Base-by-base conservation (phyloP, 2,329 filamentous ascomycete genomes). In the Paecilomyces fulvus region DNA sequence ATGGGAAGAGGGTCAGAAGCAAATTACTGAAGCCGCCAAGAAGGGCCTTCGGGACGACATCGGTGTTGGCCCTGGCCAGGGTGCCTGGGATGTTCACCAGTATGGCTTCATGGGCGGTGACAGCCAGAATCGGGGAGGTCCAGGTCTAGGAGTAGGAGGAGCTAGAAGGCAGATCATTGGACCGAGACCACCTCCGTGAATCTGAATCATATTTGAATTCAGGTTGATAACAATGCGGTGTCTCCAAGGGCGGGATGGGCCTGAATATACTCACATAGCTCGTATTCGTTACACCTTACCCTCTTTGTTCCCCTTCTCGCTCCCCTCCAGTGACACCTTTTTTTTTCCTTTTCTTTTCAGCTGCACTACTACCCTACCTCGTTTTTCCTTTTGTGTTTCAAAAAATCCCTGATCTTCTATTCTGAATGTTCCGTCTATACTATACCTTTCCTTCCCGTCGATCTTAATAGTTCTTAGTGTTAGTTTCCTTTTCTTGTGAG, bases 21-120 rank as follows among this genome's bases (percentile, higher is more conserved):
- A 73, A 14, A 74, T 77, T 1, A 71, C 75, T 54, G 74, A 73
- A 30, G 77, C 77, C 0, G 75, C 77, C 1, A 73, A 75, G 46
- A 64, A 68, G 2, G 76, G 75, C n/a, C 31, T 59, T 2, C 61
- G 62, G 11, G 72, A 74, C 7, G 76, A 76, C 0, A 70, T 75
- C 3, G 77, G 78, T 3, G 73, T 75, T 12, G 80, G 78, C 0
- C 80, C 76, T 1, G 74, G 76, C 12, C 70, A 77, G 58, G 67
- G 70, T 74, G 71, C 71, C 28, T 86, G 83, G 83, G 81, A 85
- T 65, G 80, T 85, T 8, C 81, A 85, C 65, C 83, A 86, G 68
- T 86, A 86, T 69, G 83, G 83, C 0, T 86, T 78, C 62, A 75
- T 82, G 64, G 83, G 83, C 4, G 83, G 83, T 2, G 83, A 86